Base-by-base conservation (phyloP, 345 rosid genomes). In the Raphanus sativus region DNA sequence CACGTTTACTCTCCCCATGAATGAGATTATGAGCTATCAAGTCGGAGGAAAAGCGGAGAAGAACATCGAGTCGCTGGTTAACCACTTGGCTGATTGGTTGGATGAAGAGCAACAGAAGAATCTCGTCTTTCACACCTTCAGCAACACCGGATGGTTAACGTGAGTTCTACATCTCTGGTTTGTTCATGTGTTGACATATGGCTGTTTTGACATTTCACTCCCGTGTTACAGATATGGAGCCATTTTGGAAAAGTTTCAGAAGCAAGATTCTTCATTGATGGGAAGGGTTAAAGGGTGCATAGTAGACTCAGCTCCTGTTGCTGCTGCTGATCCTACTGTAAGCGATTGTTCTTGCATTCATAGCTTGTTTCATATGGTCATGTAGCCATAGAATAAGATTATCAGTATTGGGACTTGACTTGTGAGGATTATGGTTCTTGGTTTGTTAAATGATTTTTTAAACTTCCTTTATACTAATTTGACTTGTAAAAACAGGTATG, bases 131-230 rank as follows among this genome's bases (percentile, higher is more conserved):
- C 99, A 95, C 85, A 96, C 97, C 54, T 96, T 96, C 73, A 93
- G 99, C 86, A 96, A 96, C 75, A 96, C 99, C 1, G 99, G 99
- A 70, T 96, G 98, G 99, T 77, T 96, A 77, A 93, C 87, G 97
- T 92, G 74, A 91, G 92, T 50, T 32, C 48, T 65, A 62, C 36
- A 54, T 74, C 59, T 69, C 45, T 33, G 25, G 12, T 7, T n/a
- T 62, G 21, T 21, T 21, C 21, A 21, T 25, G 33, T 54, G 28
- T 8, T 56, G 24, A 21, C 26, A 13, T 74, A 4, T 79, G 2
- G 13, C 9, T 4, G 2, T 67, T 65, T 71, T 58, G 21, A 36
- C 66, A 25, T 34, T 69, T 38, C 7, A 69, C 75, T 63, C 1
- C 61, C 9, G 24, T 48, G 2, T 40, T 40, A 25, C 73, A 95